Evolutionary conservation across 2,329 filamentous ascomycete genomes (phyloP).

Genomic region (Pseudogymnoascus sp.): DNA sequence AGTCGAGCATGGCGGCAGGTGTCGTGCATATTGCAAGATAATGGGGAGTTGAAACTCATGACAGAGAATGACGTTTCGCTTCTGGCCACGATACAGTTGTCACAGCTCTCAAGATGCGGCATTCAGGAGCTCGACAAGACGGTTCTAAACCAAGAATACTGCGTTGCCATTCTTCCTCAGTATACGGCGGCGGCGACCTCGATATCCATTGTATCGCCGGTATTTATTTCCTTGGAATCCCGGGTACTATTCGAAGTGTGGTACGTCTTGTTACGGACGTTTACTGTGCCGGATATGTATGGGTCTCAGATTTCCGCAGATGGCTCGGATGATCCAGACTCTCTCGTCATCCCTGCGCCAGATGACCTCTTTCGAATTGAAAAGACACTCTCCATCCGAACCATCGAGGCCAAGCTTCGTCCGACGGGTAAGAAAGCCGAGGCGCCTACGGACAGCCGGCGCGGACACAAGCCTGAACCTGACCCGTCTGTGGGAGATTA

Average conservation of each 20-base stretch:
- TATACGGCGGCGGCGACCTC: constrained; percentile 70
- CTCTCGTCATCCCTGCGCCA: constrained; percentile 13
- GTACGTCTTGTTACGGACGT: constrained; percentile 86
- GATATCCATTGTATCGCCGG: constrained; percentile 71
- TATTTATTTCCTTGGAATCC: constrained; percentile 81
- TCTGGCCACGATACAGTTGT: constrained; percentile 76
- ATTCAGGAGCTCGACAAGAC: constrained; percentile 86
- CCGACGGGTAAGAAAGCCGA: neutral
- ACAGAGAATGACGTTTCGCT: constrained; percentile 76
- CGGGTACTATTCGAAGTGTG: constrained; percentile 93
- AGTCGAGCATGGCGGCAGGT: constrained; percentile 70
- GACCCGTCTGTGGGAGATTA: constrained; percentile 58
- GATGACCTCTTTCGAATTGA: constrained; percentile 53
- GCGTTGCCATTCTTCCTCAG: constrained; percentile 90
- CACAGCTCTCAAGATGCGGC: constrained; percentile 79
- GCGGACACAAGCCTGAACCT: constrained; percentile 26
- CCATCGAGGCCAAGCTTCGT: constrained; percentile 53
- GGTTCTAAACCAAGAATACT: constrained; percentile 86
- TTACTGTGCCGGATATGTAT: constrained; percentile 87
- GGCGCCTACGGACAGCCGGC: constrained; percentile 17
- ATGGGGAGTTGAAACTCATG: constrained; percentile 86
- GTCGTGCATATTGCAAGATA: constrained; percentile 89
- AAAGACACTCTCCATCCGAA: constrained; percentile 49
- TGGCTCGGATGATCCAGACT: constrained; percentile 9
- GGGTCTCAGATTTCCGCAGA: constrained; percentile 27